Percentiles rank a stretch among this genome's conserved stretches.
phyloP scores from a whole-genome alignment of 805 yeast species.

The Yamadazyma endophytica region DNA sequence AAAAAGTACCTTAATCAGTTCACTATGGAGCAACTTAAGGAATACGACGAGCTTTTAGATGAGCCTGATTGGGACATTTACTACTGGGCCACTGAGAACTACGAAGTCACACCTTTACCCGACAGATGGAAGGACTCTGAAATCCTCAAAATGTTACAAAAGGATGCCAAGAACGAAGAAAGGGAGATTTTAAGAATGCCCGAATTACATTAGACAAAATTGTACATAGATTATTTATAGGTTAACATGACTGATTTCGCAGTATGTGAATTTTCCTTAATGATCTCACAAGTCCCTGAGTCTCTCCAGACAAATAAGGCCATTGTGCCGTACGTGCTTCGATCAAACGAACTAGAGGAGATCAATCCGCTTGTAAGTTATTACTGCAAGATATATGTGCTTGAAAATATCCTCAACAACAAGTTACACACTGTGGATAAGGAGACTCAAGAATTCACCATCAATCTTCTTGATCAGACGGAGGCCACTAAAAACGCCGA shows the following conservation, averaged over 20 bases:
- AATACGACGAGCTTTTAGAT: slow-evolving; percentile 80
- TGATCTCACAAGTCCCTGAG: slow-evolving; percentile 19
- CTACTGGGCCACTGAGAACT: slow-evolving; percentile 93
- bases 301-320: slow-evolving; percentile 23
- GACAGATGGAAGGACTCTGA: slow-evolving; percentile 73
- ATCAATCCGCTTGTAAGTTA: slow-evolving; percentile 69
- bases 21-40: slow-evolving; percentile 65
- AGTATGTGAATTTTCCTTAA: neutral
- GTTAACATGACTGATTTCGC: neutral
- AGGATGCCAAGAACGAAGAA: slow-evolving; percentile 67
- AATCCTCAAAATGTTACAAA: slow-evolving; percentile 63
- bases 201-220: slow-evolving; percentile 13
- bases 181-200: slow-evolving; percentile 87
- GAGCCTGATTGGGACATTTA: slow-evolving; percentile 99
- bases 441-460: slow-evolving; percentile 57
- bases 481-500: slow-evolving; percentile 51
- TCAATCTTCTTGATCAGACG: slow-evolving; percentile 62
- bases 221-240: neutral
- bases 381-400: slow-evolving; percentile 64
- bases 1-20: slow-evolving; percentile 61
- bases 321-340: slow-evolving; percentile 44
- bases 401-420: slow-evolving; percentile 62
- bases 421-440: slow-evolving; percentile 55
- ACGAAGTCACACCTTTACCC: slow-evolving; percentile 78
- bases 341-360: slow-evolving; percentile 53